Percentiles rank a stretch among this genome's conserved stretches.
These are phyloP conservation scores for Epipyxis sp. DNA, from an alignment of 108 stramenopile species.

Conservation along the genomic window DNA sequence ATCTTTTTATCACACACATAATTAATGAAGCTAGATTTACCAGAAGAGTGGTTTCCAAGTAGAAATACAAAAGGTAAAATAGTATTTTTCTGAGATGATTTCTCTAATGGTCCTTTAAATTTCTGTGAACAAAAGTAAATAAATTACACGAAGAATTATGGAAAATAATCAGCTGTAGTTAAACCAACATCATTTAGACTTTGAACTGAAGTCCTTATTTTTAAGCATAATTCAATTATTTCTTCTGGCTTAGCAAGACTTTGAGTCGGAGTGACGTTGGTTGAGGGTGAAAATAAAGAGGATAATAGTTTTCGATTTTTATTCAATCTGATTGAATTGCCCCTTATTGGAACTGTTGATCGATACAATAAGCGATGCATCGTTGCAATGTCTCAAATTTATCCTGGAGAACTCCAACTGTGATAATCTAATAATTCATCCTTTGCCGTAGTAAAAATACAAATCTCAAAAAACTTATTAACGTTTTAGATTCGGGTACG, in stretches of 20 bases:
- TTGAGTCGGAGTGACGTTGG: too few relatives aligned
- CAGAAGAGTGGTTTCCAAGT: constrained; percentile 90
- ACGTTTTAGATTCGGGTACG: too few relatives aligned
- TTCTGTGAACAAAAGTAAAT: background rate
- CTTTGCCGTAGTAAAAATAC: too few relatives aligned
- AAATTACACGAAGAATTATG: background rate
- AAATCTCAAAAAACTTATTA: too few relatives aligned
- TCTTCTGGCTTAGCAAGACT: constrained; percentile 11
- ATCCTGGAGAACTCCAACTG: too few relatives aligned
- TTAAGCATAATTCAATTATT: background rate
- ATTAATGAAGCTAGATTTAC: constrained; percentile 95
- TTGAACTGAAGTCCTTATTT: background rate
- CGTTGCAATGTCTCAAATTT: too few relatives aligned
- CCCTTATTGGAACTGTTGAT: too few relatives aligned
- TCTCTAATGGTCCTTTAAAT: constrained; percentile 57
- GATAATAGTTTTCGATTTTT: too few relatives aligned
- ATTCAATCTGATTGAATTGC: too few relatives aligned
- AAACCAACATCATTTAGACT: background rate
- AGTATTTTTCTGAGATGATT: constrained; percentile 49
- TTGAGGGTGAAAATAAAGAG: too few relatives aligned
- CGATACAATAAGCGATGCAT: too few relatives aligned
- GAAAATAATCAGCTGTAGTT: background rate
- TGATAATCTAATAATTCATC: too few relatives aligned
- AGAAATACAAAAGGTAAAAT: constrained; percentile 90
- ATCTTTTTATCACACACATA: constrained; percentile 80